Conservation (phyloP, 805 yeast genomes). For the Metschnikowia matae region DNA sequence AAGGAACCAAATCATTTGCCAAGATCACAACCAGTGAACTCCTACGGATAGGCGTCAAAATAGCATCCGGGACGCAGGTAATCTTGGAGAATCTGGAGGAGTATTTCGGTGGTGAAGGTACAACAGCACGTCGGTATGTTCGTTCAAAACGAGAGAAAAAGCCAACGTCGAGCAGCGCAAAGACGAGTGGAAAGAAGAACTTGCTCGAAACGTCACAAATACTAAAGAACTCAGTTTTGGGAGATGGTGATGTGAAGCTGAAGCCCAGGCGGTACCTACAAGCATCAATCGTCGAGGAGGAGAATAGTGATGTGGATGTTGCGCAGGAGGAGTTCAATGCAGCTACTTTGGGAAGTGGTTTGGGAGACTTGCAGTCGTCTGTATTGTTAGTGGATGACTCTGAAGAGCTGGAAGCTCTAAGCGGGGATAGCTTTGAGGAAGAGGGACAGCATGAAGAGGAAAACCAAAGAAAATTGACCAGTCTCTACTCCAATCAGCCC, state of each 20-base stretch:
- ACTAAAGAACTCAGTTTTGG: conserved; percentile 19
- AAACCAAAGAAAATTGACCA: conserved; percentile 43
- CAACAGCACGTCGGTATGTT: conserved; percentile 39
- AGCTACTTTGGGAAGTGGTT: neutral
- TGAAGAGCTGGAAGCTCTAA: conserved; percentile 9
- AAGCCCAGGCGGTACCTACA: conserved; percentile 27
- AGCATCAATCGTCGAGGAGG: conserved; percentile 29
- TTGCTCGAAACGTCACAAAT: conserved; percentile 26
- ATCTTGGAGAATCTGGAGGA: conserved; percentile 77
- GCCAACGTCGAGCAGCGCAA: neutral
- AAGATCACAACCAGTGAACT: conserved; percentile 77
- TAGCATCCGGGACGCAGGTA: conserved; percentile 86
- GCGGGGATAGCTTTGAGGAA: conserved; percentile 17
- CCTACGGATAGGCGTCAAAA: conserved; percentile 73
- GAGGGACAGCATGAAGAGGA: conserved; percentile 22
- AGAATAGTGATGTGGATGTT: conserved; percentile 20
- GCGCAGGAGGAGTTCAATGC: neutral
- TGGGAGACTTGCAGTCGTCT: conserved; percentile 18
- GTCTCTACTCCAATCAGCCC: conserved; percentile 86
- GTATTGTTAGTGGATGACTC: conserved; percentile 24
- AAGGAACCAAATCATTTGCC: conserved; percentile 71
- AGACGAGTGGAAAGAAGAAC: conserved; percentile 8
- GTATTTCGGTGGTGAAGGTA: conserved; percentile 70
- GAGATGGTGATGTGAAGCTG: conserved; percentile 19
- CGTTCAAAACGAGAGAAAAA: conserved; percentile 1